Evolutionary conservation across 1,284 basidiomycete species (phyloP), one percentile per base, ranked within the genome.

Genomic region (Pholiota adiposa): DNA sequence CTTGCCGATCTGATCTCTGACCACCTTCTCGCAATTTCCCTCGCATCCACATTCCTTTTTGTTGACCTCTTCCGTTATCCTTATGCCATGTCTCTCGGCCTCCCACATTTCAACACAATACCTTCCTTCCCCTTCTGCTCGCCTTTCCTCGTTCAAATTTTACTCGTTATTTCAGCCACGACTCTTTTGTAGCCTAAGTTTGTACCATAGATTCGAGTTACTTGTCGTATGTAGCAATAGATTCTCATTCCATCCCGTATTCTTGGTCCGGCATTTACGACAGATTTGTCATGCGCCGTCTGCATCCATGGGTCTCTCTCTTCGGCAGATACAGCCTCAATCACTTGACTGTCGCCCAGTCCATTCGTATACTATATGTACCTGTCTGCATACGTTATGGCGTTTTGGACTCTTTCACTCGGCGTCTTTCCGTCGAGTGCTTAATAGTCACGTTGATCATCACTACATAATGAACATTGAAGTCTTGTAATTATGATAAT

Each of bases 161-260:
- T n/a, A 29, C 31, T 44, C 25, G 31, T 46, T n/a, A 38, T 18
- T 50, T 40, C 25, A 16, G 48, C 33, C 46, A 38, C 12, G 44
- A 50, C 19, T 18, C 25, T 41, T 54, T 49, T 56, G 54, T 56
- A 56, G 44, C 54, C 46, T 56, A 56, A 50, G 41, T 50, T 40
- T 56, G 54, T 56, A 56, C 21, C 33, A 49, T 56, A 56, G 54
- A 31, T 25, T 55, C 25, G 29, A 44, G 12, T 27, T 48, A n/a
- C 34, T 56, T 31, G 18, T 56, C 54, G 31, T 50, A 40, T 56
- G 54, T 56, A 56, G 54, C 54, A 34, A 56, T 56, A 56, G 50
- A 38, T 41, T 56, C 54, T 50, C 46, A 56, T 56, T 56, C 44
- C 21, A 23, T 21, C 23, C 36, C 14, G 33, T 50, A 16, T 50